These are phyloP conservation scores for Pythium aphanidermatum DNA, from an alignment of 352 stramenopile species.

Conservation along the genomic window DNA sequence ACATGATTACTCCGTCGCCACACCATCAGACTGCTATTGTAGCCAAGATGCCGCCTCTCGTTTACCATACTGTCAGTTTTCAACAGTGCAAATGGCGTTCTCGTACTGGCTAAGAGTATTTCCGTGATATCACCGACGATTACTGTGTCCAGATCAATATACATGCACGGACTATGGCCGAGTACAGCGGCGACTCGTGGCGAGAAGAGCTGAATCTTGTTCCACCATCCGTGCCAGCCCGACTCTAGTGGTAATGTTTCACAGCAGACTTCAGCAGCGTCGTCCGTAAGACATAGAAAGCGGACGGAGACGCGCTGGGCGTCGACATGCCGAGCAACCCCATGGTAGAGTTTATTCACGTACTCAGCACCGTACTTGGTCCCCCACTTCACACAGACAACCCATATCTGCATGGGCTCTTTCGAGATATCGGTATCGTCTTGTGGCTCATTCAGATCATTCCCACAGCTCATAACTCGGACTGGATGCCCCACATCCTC, in stretches of 20 bases:
- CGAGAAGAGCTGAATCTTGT: slow-evolving; percentile 70
- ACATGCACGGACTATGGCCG: slow-evolving; percentile 30
- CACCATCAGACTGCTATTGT: slow-evolving; percentile 74
- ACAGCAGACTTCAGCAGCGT: slow-evolving; percentile 27
- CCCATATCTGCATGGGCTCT: slow-evolving; percentile 17
- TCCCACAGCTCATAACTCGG: no score
- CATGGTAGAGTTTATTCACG: slow-evolving; percentile 65
- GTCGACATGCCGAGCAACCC: slow-evolving; percentile 27
- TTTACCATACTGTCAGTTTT: slow-evolving; percentile 67
- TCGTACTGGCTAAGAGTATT: slow-evolving; percentile 13
- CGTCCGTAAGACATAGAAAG: slow-evolving; percentile 74
- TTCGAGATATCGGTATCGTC: no score
- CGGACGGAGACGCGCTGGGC: slow-evolving; percentile 7
- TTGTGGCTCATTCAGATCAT: no score
- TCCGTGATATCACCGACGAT: slow-evolving; percentile 35
- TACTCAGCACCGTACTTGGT: slow-evolving; percentile 77
- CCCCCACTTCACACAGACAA: slow-evolving; percentile 87
- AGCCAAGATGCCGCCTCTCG: slow-evolving; percentile 47
- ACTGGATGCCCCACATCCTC: no score
- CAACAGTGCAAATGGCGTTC: slow-evolving; percentile 28
- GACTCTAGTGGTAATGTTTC: slow-evolving; percentile 16
- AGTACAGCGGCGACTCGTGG: slow-evolving; percentile 8
- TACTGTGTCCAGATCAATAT: slow-evolving; percentile 79
- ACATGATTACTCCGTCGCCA: slow-evolving; percentile 21
- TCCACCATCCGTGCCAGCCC: slow-evolving; percentile 70